Conservation (phyloP, 2,329 filamentous ascomycete genomes). For the Paecilomyces formosus region DNA sequence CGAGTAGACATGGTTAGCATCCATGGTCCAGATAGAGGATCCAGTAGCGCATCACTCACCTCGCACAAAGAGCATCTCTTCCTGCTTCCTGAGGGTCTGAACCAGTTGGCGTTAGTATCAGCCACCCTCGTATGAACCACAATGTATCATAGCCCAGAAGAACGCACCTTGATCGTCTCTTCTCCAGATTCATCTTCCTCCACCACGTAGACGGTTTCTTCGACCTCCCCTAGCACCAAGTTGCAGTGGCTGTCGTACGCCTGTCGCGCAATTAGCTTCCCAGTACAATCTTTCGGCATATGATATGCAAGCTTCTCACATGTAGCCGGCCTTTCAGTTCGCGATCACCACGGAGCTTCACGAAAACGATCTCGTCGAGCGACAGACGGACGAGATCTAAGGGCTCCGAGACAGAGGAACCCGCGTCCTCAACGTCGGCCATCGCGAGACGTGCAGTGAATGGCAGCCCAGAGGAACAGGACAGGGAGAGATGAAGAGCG, state of each 20-base stretch:
- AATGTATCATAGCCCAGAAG: not conserved
- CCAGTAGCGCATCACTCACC: constrained; percentile 48
- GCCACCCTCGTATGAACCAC: not conserved
- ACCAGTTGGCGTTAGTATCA: constrained; percentile 2
- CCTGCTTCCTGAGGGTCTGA: constrained; percentile 90
- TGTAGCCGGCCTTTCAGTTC: constrained; percentile 93
- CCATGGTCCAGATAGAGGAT: not conserved
- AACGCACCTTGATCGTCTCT: constrained; percentile 62
- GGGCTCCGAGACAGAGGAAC: constrained; percentile 73
- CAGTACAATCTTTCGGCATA: constrained; percentile 1
- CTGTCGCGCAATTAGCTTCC: constrained; percentile 40
- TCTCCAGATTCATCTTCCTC: constrained; percentile 77
- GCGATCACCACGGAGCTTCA: constrained; percentile 91
- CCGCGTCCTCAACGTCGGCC: constrained; percentile 74
- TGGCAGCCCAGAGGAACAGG: not conserved
- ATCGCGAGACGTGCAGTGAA: constrained; percentile 41
- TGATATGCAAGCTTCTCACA: constrained; percentile 49
- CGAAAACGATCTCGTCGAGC: constrained; percentile 92
- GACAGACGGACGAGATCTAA: constrained; percentile 92
- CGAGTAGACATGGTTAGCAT: constrained; percentile 20
- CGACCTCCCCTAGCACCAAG: constrained; percentile 87
- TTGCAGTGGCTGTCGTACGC: constrained; percentile 99
- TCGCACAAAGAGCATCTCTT: constrained; percentile 97
- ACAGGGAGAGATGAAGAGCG: not conserved
- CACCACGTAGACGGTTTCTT: constrained; percentile 92